Conservation (phyloP, 176 grass and related monocot species). For the Olyra latifolia region DNA sequence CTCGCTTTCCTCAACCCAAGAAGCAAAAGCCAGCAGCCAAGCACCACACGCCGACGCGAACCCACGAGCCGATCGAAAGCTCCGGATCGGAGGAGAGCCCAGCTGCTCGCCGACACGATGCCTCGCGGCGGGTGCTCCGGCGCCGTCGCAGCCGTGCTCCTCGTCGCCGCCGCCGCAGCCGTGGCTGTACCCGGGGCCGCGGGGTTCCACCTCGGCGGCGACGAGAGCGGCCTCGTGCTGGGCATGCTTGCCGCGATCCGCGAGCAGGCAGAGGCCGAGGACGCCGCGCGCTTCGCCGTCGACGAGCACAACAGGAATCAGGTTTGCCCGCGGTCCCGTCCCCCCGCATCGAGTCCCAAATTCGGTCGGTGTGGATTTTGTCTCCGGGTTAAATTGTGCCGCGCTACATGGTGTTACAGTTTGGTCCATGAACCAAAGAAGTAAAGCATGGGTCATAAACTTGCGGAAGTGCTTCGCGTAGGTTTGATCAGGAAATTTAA, state of each 20-base stretch:
- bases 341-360: not conserved
- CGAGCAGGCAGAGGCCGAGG: constrained; percentile 75
- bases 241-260: constrained; percentile 50
- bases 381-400: not conserved
- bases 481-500: not conserved
- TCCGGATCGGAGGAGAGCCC: constrained; percentile 7
- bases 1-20: constrained; percentile 27
- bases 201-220: constrained; percentile 54
- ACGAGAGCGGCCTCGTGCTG: constrained; percentile 48
- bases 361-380: not conserved
- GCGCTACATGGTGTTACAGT: not conserved
- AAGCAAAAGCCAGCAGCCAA: constrained; percentile 20
- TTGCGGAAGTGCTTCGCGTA: not conserved
- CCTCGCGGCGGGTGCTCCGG: constrained; percentile 6
- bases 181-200: not conserved
- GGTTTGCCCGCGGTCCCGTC: not conserved
- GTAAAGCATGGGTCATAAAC: not conserved
- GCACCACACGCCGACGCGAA: constrained; percentile 40
- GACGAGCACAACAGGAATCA: constrained; percentile 76
- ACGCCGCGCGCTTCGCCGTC: constrained; percentile 83
- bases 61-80: not conserved
- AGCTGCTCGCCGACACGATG: not conserved
- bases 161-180: not conserved
- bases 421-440: not conserved
- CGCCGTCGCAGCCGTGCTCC: not conserved